Percentiles rank a stretch among this genome's conserved stretches.
Conservation (phyloP, 108 stramenopile genomes). For the Nitzschia putrida region DNA sequence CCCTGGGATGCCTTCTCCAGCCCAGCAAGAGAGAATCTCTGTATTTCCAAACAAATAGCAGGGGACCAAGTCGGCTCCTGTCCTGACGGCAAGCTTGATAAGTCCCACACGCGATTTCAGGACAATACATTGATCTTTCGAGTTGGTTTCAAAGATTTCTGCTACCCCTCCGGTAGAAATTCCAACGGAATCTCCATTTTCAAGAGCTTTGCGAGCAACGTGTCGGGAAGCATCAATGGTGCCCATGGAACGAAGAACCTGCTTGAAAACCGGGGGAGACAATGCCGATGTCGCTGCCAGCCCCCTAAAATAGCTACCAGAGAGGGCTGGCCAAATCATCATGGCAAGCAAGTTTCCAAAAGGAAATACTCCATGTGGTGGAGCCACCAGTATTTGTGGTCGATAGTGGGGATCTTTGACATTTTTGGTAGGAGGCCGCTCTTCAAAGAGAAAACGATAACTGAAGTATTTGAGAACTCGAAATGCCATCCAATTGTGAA, state of each 20-base stretch:
- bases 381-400: slow-evolving; percentile 32
- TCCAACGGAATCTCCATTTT: slow-evolving; percentile 22
- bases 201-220: slow-evolving; percentile 24
- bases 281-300: slow-evolving; percentile 30
- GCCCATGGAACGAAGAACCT: slow-evolving; percentile 34
- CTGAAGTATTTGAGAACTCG: slow-evolving; percentile 37
- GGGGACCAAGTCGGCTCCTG: slow-evolving; percentile 47
- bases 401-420: neutral
- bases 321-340: slow-evolving; percentile 22
- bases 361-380: slow-evolving; percentile 45
- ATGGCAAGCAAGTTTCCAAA: slow-evolving; percentile 39
- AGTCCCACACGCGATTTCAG: slow-evolving; percentile 38
- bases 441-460: slow-evolving; percentile 29
- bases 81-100: slow-evolving; percentile 53
- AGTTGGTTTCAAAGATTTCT: slow-evolving; percentile 43
- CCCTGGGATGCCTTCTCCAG: slow-evolving; percentile 26
- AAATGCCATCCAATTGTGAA: slow-evolving; percentile 31
- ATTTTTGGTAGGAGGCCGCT: slow-evolving; percentile 1
- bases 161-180: slow-evolving; percentile 51
- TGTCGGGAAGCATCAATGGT: slow-evolving; percentile 34
- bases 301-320: slow-evolving; percentile 30
- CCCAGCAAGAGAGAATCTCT: slow-evolving; percentile 36
- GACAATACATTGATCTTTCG: slow-evolving; percentile 33
- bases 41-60: slow-evolving; percentile 54
- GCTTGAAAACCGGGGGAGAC: slow-evolving; percentile 42